Conservation (phyloP, 306 rosid genomes). For the Astragalus membranaceus region DNA sequence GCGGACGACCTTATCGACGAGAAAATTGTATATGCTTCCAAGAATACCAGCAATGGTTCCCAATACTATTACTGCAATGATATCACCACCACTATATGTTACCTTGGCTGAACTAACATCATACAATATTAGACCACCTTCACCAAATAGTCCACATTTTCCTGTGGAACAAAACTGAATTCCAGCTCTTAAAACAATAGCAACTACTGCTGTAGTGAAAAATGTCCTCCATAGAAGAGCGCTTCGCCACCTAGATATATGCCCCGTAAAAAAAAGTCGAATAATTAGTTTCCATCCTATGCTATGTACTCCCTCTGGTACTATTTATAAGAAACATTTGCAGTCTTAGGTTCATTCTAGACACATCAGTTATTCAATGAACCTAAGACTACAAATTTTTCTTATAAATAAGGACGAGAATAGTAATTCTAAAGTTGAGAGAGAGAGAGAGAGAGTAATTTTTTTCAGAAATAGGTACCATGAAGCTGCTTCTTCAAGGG, state of each 20-base stretch:
- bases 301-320: not conserved
- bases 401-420: too few species aligned
- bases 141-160: conserved; percentile 77
- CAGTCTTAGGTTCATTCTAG: too few species aligned
- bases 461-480: conserved; percentile 51
- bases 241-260: conserved; percentile 71
- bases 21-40: conserved; percentile 78
- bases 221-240: conserved; percentile 91
- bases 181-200: conserved; percentile 61
- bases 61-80: conserved; percentile 47
- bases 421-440: not conserved
- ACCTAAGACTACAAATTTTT: too few species aligned
- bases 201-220: conserved; percentile 92
- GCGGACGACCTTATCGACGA: conserved; percentile 85
- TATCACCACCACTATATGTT: conserved; percentile 37
- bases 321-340: too few species aligned
- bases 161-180: conserved; percentile 64
- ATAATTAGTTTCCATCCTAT: not conserved
- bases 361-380: too few species aligned
- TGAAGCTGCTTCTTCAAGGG: conserved; percentile 96
- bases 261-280: not conserved
- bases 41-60: conserved; percentile 72
- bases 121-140: conserved; percentile 81
- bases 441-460: not conserved
- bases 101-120: conserved; percentile 45